phyloP scores from a whole-genome alignment of 164 flowering plant genomes.

The Chimonanthus praecox region DNA sequence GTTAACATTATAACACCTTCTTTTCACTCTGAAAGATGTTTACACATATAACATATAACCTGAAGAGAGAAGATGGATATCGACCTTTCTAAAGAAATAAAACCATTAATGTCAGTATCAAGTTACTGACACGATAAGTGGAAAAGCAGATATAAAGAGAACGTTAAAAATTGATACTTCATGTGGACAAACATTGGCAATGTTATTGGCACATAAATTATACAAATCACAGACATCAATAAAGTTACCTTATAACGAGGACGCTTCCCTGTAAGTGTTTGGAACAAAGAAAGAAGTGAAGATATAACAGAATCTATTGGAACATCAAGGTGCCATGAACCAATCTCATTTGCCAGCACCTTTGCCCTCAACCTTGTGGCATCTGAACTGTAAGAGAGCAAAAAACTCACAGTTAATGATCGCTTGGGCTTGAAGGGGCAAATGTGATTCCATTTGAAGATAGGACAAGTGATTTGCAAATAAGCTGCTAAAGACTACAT shows the following conservation, averaged over 20 bases:
- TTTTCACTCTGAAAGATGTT: too few relatives aligned
- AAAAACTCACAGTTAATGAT: constrained; percentile 10
- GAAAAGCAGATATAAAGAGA: background rate
- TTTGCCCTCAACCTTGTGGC: constrained; percentile 71
- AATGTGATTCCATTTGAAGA: background rate
- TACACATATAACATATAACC: background rate
- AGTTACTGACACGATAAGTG: background rate
- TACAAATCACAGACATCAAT: background rate
- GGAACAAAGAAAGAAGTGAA: constrained; percentile 69
- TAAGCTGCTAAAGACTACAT: too few relatives aligned
- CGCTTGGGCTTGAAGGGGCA: constrained; percentile 22
- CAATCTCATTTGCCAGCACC: constrained; percentile 82
- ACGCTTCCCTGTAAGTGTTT: constrained; percentile 82
- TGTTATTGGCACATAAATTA: background rate
- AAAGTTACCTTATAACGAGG: constrained; percentile 78
- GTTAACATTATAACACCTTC: too few relatives aligned
- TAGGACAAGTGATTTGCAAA: background rate
- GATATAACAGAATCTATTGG: constrained; percentile 77
- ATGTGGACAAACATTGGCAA: background rate
- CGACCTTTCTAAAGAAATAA: background rate
- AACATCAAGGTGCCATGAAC: constrained; percentile 94
- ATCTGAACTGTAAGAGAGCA: constrained; percentile 58
- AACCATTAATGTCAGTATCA: background rate
- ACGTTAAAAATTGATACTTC: background rate
- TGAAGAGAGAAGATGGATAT: background rate